A percentile compares a stretch with the other conserved stretches of the same genome.
Evolutionary conservation across 2,329 filamentous ascomycete species (phyloP).

Genomic region (Mollisia scopiformis): DNA sequence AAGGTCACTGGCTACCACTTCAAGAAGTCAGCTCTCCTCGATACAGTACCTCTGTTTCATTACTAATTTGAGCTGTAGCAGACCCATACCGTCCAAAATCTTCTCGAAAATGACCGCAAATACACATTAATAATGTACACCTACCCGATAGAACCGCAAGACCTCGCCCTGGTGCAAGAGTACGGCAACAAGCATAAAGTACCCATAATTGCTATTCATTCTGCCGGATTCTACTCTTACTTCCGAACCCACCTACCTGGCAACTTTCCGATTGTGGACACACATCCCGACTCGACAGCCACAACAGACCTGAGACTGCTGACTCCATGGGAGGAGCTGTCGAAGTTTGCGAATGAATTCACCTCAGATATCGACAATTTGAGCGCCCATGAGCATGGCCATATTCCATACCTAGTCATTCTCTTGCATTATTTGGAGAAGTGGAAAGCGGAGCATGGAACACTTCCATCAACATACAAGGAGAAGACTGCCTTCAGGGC

Average conservation of each 20-base stretch:
- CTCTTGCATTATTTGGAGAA: conserved; percentile 79
- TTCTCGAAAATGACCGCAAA: conserved; percentile 39
- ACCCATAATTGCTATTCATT: conserved; percentile 82
- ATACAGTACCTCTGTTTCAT: too few species aligned
- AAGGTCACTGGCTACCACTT: conserved; percentile 70
- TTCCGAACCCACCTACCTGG: conserved; percentile 79
- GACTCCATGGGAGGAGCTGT: conserved; percentile 82
- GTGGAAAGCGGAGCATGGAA: conserved; percentile 78
- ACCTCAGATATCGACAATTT: conserved; percentile 71
- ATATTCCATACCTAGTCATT: conserved; percentile 85
- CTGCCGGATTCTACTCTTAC: conserved; percentile 88
- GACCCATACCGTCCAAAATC: conserved; percentile 18
- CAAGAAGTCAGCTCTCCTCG: conserved; percentile 41
- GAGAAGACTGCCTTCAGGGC: conserved; percentile 86
- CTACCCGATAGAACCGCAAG: conserved; percentile 57
- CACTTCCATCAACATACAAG: conserved; percentile 72
- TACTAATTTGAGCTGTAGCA: conserved; percentile 20
- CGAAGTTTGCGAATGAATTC: conserved; percentile 66
- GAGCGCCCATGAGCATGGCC: conserved; percentile 82
- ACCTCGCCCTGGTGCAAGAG: conserved; percentile 51
- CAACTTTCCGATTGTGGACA: conserved; percentile 92
- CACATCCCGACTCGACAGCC: conserved; percentile 86
- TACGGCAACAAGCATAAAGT: conserved; percentile 61
- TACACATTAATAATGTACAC: conserved; percentile 66
- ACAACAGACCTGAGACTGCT: conserved; percentile 85